These are phyloP conservation scores for Fusarium temperatum DNA, from an alignment of 2,329 filamentous ascomycete species.

Conservation along the genomic window DNA sequence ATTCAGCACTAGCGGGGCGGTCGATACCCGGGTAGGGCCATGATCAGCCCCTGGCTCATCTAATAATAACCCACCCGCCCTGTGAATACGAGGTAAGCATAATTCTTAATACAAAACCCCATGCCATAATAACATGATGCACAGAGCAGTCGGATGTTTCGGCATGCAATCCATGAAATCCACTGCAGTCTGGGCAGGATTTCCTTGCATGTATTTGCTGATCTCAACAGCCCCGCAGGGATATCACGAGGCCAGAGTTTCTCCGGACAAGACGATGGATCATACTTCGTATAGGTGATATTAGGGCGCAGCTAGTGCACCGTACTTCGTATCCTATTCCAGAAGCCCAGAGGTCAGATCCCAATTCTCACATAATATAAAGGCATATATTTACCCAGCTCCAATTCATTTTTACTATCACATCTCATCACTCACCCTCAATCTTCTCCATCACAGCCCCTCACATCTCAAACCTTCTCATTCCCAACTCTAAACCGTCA, in stretches of 20 bases:
- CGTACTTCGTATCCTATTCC: conserved; percentile 4
- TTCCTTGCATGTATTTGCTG: background rate
- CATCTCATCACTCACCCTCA: background rate
- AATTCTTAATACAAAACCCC: background rate
- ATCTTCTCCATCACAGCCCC: background rate
- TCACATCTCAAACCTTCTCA: background rate
- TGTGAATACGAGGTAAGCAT: conserved; percentile 9
- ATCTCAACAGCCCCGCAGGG: background rate
- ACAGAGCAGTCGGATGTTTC: background rate
- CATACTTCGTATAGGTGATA: conserved; percentile 2
- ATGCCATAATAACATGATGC: background rate
- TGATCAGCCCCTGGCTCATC: background rate
- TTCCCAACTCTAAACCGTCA: conserved; percentile 21
- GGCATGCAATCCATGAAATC: background rate
- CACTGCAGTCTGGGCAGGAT: background rate
- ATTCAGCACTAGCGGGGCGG: background rate
- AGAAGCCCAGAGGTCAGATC: background rate
- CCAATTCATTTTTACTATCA: background rate
- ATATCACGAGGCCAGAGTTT: background rate
- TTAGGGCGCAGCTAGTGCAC: conserved; percentile 10
- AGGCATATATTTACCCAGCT: conserved; percentile 1
- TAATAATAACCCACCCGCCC: background rate
- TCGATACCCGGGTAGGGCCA: background rate
- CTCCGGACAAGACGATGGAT: background rate
- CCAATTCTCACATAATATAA: conserved; percentile 1